These are phyloP conservation scores for Amborella trichopoda DNA, from an alignment of 164 flowering plant species.

Conservation along the genomic window DNA sequence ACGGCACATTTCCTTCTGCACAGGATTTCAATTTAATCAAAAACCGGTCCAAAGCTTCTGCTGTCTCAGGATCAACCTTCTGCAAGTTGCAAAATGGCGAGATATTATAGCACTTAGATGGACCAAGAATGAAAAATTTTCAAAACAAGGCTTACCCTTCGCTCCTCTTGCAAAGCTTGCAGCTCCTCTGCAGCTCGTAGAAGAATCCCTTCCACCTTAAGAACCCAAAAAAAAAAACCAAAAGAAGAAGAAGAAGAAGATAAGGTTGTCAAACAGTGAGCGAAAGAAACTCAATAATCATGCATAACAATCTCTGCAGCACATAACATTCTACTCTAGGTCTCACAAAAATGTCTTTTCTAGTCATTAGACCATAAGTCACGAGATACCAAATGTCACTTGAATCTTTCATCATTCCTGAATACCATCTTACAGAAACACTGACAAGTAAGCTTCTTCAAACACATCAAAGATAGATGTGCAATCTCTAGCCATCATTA, in stretches of 20 bases:
- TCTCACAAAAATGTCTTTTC: too few relatives aligned
- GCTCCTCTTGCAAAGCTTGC: constrained; percentile 80
- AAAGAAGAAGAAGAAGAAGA: neutral
- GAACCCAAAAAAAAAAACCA: neutral
- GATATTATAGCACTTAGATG: neutral
- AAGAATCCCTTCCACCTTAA: constrained; percentile 82
- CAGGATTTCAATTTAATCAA: constrained; percentile 62
- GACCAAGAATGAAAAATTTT: neutral
- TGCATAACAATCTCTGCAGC: neutral
- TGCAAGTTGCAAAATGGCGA: constrained; percentile 14
- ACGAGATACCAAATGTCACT: too few relatives aligned
- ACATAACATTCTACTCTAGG: neutral
- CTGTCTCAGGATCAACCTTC: constrained; percentile 81
- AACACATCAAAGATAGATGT: too few relatives aligned
- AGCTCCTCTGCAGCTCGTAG: constrained; percentile 63
- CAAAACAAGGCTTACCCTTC: constrained; percentile 37
- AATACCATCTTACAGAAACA: too few relatives aligned
- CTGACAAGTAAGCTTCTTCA: too few relatives aligned
- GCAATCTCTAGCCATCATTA: too few relatives aligned
- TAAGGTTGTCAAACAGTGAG: too few relatives aligned
- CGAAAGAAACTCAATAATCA: too few relatives aligned
- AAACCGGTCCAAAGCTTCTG: constrained; percentile 81
- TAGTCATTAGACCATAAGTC: too few relatives aligned
- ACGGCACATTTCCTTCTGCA: constrained; percentile 53
- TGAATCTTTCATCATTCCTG: too few relatives aligned